phyloP scores from a whole-genome alignment of 345 rosid species.

The Garcia nutans region DNA sequence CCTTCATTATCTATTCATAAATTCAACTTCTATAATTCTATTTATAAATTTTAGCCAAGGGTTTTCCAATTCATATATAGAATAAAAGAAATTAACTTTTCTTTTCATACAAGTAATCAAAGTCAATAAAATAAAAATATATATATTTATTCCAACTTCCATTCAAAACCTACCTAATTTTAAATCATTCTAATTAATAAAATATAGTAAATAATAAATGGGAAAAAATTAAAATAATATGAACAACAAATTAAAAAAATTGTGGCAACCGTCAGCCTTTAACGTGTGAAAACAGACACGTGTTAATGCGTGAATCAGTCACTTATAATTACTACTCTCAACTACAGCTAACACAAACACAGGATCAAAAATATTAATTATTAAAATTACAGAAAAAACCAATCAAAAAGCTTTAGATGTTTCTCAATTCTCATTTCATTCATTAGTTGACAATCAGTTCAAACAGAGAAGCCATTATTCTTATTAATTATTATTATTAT shows the following conservation, averaged over 20 bases:
- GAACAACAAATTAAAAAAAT: neutral
- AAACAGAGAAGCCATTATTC: too few species aligned
- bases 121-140: neutral
- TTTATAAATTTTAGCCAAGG: too few species aligned
- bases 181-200: neutral
- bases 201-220: neutral
- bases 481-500: neutral
- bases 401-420: constrained; percentile 16
- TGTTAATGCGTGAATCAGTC: constrained; percentile 28
- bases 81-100: too few species aligned
- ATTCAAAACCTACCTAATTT: neutral
- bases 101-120: too few species aligned
- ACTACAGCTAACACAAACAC: too few species aligned
- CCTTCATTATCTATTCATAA: too few species aligned
- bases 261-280: neutral
- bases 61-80: too few species aligned
- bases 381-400: constrained; percentile 2
- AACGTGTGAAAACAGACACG: constrained; percentile 26
- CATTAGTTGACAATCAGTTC: too few species aligned
- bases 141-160: neutral
- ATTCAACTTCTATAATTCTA: too few species aligned
- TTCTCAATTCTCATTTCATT: constrained; percentile 2
- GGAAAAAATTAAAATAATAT: neutral
- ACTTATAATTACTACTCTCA: constrained; percentile 34
- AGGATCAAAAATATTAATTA: neutral